Percentiles rank a stretch among this genome's conserved stretches.
phyloP scores from a whole-genome alignment of 2,329 filamentous ascomycete species.

The Colletotrichum endophyticum region DNA sequence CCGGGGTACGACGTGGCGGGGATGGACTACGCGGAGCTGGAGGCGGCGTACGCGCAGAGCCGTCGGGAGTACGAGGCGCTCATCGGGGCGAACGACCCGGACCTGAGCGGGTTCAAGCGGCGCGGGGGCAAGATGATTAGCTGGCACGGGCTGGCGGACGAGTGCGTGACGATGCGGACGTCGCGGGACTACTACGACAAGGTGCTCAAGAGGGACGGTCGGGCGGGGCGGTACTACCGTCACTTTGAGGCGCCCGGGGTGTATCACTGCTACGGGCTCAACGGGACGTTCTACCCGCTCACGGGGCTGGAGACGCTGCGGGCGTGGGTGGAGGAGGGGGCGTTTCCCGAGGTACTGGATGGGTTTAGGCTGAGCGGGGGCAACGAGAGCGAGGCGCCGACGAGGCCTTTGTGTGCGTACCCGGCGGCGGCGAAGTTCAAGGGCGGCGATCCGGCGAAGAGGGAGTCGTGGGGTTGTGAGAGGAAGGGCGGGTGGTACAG shows the following conservation, averaged over 20 bases:
- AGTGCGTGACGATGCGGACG: slow-evolving; percentile 36
- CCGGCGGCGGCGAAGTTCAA: not conserved
- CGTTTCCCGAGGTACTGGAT: not conserved
- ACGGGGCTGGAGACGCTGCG: slow-evolving; percentile 11
- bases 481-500: not conserved
- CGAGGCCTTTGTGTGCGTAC: slow-evolving; percentile 15
- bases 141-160: slow-evolving; percentile 47
- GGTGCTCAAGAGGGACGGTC: slow-evolving; percentile 5
- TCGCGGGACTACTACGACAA: slow-evolving; percentile 34
- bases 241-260: slow-evolving; percentile 58
- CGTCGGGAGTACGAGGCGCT: slow-evolving; percentile 21
- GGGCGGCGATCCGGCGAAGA: slow-evolving; percentile 2
- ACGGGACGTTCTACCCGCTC: slow-evolving; percentile 15
- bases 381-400: slow-evolving; percentile 15
- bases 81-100: slow-evolving; percentile 32
- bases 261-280: slow-evolving; percentile 45
- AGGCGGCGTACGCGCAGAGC: not conserved
- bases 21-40: slow-evolving; percentile 1
- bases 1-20: not conserved
- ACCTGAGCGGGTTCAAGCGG: slow-evolving; percentile 31
- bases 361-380: slow-evolving; percentile 8
- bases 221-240: slow-evolving; percentile 47
- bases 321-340: slow-evolving; percentile 14
- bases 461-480: slow-evolving; percentile 11
- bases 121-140: slow-evolving; percentile 46